phyloP scores from a whole-genome alignment of 805 yeast species.

The Metschnikowia arizonensis region DNA sequence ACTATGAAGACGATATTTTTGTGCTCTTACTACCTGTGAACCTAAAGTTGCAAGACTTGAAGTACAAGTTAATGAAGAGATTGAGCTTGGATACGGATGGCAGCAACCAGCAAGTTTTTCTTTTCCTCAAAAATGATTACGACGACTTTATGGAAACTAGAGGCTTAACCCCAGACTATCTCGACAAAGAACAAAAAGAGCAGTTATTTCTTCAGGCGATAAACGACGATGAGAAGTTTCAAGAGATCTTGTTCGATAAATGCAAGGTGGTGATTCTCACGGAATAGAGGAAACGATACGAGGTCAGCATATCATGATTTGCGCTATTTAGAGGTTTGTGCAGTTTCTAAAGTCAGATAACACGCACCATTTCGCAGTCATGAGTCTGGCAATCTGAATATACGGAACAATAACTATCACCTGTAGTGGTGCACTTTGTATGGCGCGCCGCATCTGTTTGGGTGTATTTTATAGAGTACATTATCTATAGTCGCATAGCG shows the following conservation, averaged over 20 bases:
- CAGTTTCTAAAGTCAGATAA: neutral
- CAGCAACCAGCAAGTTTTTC: conserved; percentile 24
- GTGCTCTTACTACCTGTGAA: conserved; percentile 55
- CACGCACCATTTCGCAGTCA: neutral
- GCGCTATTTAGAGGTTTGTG: neutral
- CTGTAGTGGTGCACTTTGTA: neutral
- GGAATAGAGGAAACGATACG: conserved; percentile 5
- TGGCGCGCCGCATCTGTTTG: neutral
- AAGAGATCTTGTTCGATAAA: conserved; percentile 37
- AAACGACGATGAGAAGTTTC: conserved; percentile 38
- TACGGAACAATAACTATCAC: neutral
- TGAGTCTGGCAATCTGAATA: neutral
- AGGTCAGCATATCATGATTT: neutral
- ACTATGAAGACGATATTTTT: conserved; percentile 76
- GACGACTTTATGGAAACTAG: conserved; percentile 37
- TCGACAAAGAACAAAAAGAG: conserved; percentile 24
- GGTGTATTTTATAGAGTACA: neutral
- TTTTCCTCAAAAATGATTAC: conserved; percentile 40
- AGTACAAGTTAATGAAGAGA: conserved; percentile 49
- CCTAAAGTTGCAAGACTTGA: conserved; percentile 47
- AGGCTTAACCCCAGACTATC: conserved; percentile 26
- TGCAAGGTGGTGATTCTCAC: conserved; percentile 37
- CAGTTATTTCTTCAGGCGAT: conserved; percentile 34
- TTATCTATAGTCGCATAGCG: neutral
- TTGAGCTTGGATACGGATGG: conserved; percentile 36